Conservation (phyloP, 148 eudicot species). For the Persicaria maculosa region DNA sequence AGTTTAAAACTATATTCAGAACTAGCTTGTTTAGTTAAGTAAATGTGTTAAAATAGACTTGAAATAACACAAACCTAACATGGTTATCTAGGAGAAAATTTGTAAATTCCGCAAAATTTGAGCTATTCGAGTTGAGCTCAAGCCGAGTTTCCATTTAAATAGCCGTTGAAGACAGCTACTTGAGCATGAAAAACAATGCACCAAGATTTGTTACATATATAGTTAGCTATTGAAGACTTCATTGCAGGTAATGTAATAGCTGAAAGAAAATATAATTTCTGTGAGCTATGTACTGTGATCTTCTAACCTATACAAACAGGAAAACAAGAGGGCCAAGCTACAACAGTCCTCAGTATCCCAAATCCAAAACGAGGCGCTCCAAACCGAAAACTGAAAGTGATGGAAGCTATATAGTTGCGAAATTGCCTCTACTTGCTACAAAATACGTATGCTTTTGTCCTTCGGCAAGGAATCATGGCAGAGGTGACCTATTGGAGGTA, state of each 20-base stretch:
- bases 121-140: too few species aligned
- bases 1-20: too few species aligned
- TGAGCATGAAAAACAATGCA: constrained; percentile 9
- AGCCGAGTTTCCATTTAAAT: too few species aligned
- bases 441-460: not conserved
- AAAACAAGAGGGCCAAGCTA: not conserved
- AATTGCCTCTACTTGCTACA: constrained; percentile 3
- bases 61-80: too few species aligned
- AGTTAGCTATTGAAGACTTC: not conserved
- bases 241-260: not conserved
- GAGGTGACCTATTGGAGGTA: constrained; percentile 9
- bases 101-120: too few species aligned
- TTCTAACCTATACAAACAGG: not conserved
- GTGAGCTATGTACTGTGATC: constrained; percentile 5
- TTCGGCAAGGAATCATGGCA: not conserved
- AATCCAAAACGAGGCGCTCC: constrained; percentile 4
- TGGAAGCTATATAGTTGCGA: not conserved
- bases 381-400: not conserved
- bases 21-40: too few species aligned
- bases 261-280: not conserved
- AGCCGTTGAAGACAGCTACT: not conserved
- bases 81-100: too few species aligned
- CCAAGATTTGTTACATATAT: constrained; percentile 5
- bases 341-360: not conserved
- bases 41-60: too few species aligned